Percentiles rank a stretch among this genome's conserved stretches.
phyloP scores from a whole-genome alignment of 305 asterid genomes.

The Fraxinus albicans region DNA sequence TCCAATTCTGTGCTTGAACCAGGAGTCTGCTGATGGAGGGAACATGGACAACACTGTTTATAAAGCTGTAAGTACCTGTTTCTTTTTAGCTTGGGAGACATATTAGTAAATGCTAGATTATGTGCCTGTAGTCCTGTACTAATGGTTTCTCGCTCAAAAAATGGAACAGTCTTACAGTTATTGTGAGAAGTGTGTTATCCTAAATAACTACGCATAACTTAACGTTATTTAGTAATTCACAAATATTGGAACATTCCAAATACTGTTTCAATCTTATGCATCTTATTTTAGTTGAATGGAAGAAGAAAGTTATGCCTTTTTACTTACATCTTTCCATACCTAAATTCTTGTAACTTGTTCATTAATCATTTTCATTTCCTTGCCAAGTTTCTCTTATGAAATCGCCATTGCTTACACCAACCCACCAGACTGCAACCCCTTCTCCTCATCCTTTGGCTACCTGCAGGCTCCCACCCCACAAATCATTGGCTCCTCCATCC shows the following conservation, averaged over 20 bases:
- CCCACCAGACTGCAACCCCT: neutral
- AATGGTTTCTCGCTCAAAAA: neutral
- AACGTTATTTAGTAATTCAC: neutral
- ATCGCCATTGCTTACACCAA: neutral
- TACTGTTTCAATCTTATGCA: neutral
- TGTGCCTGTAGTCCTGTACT: neutral
- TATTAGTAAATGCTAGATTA: neutral
- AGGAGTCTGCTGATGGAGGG: constrained; percentile 82
- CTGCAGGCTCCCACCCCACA: neutral
- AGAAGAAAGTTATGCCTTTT: neutral
- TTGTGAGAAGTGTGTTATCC: neutral
- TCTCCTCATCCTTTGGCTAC: neutral
- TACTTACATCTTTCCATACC: neutral
- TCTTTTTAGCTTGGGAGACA: constrained; percentile 12
- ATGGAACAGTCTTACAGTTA: neutral
- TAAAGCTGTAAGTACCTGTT: constrained; percentile 48
- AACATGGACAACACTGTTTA: constrained; percentile 22
- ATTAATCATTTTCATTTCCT: neutral
- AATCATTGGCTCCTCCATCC: neutral
- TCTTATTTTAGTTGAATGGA: neutral
- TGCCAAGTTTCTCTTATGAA: neutral
- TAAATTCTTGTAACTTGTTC: neutral
- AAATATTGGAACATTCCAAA: neutral
- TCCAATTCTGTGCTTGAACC: constrained; percentile 78
- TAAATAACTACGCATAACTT: neutral